Evolutionary conservation across 805 yeast genomes (phyloP), one percentile per base, ranked within the genome.

Genomic region (Maudiozyma bulderi): DNA sequence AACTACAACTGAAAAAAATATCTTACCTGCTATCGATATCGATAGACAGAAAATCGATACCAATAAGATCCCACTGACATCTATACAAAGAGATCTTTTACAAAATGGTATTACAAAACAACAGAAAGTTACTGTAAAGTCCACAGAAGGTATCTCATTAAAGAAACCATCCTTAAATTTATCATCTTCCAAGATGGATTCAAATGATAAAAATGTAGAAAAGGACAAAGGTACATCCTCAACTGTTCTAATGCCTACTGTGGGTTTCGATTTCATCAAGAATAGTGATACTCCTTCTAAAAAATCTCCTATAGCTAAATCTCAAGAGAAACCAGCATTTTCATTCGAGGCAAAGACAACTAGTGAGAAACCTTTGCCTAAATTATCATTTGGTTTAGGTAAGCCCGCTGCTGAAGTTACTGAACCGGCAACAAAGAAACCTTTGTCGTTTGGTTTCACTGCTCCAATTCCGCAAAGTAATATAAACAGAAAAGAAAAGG

Each of bases 211-310:
- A 20, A 4, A 20, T 20, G 26, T 2, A 20, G 26, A 20, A 20
- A 20, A 20, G 26, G 26, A 20, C 30, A 40, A 6, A 39, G 14
- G 28, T n/a, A 14, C 38, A 33, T 35, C 8, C 43, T 31, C 44
- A 30, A 31, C 44, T 15, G 46, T 50, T 13, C 46, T 61, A 8
- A 31, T 50, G 13, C 69, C 69, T 11, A 61, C 67, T 3, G 50
- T 55, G 1, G 68, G 66, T 2, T 65, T 65, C 41, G 66, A 65
- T 49, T 65, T 65, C 43, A 46, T 64, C 8, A 63, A 59, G 37
- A 46, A 53, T 14, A 49, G 47, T 20, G 59, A 56, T 10, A 58
- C 59, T 3, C 57, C 59, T 2, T 54, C 62, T 1, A 54, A 53
- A 48, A 50, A 49, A 30, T 33, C 40, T 11, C 34, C 43, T 13